Evolutionary conservation across 202 grass and related monocot genomes (phyloP), one percentile per base, ranked within the genome.

Genomic region (Zizania palustris): DNA sequence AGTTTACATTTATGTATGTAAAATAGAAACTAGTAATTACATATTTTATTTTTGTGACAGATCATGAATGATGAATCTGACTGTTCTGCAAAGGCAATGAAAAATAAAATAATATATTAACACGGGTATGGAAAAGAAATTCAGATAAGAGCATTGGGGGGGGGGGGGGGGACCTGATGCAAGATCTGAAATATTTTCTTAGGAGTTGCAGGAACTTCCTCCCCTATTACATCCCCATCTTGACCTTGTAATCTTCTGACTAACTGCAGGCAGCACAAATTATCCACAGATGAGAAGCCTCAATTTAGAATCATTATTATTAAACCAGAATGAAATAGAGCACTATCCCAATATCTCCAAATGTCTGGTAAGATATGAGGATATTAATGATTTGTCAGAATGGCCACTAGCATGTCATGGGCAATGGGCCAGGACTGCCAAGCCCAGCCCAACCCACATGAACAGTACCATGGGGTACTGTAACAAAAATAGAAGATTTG

Each of bases 181-280:
- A 99, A 82, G 63, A 99, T 99, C 85, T 99, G 96, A 60, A 95
- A 99, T 80, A 99, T 95, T 90, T 95, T 96, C 81, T 99, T 99
- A 38, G 96, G 96, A 75, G 96, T 95, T 57, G 87, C 88, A 67
- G 91, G 90, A 69, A 89, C 85, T 64, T 99, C 92, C 78, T 95
- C 96, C 74, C 96, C 92, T 81, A 74, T 87, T 7, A 90, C 85
- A 88, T 99, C 92, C 72, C 92, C 96, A 82, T 99, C 96, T 87
- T 99, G 96, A 78, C 83, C 83, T 90, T 99, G 96, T 73, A 99
- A 92, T 64, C 85, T 83, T 77, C 96, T 92, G 54, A 99, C 92
- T 72, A 99, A 90, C 96, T 99, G 81, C 83, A 95, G 68, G 79
- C 37, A 75, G 79, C 48, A 73, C 13, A 51, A 45, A 11, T 66